Evolutionary conservation across 805 yeast genomes (phyloP).

Genomic region (Yarrowia sp.): DNA sequence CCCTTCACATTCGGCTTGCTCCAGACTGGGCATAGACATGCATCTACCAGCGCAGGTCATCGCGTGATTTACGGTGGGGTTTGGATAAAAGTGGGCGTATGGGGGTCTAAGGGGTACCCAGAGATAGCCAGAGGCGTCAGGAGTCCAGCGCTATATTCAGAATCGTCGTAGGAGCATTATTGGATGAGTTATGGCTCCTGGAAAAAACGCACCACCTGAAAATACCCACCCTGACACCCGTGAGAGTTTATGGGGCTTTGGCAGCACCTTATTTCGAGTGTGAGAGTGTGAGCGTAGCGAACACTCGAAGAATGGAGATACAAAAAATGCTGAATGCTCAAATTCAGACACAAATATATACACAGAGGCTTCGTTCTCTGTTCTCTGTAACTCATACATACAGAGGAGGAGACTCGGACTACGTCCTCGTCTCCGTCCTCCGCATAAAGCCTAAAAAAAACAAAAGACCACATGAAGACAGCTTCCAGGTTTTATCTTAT

Average conservation of each 20-base stretch:
- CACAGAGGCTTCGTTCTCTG: background rate
- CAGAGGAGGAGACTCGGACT: no score
- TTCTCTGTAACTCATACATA: no score
- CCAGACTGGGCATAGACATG: background rate
- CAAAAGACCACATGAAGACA: slow-evolving; percentile 24
- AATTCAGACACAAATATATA: no score
- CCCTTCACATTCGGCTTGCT: no score
- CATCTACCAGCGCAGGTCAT: background rate
- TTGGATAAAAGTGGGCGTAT: no score
- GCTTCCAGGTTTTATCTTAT: slow-evolving; percentile 20
- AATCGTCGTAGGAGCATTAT: no score
- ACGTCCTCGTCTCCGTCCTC: background rate
- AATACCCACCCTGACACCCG: slow-evolving; percentile 17
- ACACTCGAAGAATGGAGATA: no score
- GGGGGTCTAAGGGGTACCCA: no score
- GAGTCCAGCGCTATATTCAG: background rate
- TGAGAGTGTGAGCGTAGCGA: no score
- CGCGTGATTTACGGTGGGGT: no score
- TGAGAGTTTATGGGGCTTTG: slow-evolving; percentile 26
- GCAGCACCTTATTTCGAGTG: slow-evolving; percentile 27
- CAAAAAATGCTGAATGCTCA: no score
- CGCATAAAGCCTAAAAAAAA: background rate
- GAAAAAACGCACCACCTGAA: background rate
- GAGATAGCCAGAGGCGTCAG: no score
- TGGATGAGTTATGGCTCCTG: background rate